phyloP scores from a whole-genome alignment of 2,329 filamentous ascomycete genomes.

The Penicillium janthinellum region DNA sequence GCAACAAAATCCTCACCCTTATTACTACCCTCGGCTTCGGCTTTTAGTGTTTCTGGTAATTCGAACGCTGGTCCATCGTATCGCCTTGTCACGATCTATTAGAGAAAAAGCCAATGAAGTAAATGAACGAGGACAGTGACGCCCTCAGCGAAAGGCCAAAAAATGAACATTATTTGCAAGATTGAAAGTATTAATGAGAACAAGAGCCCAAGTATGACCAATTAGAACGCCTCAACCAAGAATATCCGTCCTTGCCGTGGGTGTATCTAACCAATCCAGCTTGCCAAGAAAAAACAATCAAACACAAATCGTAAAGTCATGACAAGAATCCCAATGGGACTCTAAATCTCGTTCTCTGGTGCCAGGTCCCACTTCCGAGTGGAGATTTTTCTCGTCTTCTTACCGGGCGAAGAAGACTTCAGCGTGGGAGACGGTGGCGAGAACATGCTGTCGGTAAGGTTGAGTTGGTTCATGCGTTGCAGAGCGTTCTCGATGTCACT shows the following conservation, averaged over 20 bases:
- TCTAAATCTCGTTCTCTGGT: conserved; percentile 42
- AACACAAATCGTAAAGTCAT: conserved; percentile 26
- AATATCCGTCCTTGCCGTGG: conserved; percentile 16
- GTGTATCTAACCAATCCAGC: conserved; percentile 19
- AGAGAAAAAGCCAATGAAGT: not conserved
- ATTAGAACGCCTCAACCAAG: conserved; percentile 19
- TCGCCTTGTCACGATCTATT: not conserved
- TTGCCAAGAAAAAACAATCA: not conserved
- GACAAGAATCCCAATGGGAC: not conserved
- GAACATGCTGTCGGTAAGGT: conserved; percentile 40
- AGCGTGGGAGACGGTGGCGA: conserved; percentile 25
- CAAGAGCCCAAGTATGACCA: conserved; percentile 3
- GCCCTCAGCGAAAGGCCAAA: no score
- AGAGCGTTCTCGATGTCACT: conserved; percentile 45
- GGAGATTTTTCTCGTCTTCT: conserved; percentile 48
- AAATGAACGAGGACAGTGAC: not conserved
- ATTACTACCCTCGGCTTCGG: not conserved
- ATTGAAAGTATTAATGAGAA: not conserved
- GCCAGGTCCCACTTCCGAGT: conserved; percentile 52
- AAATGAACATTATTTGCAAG: not conserved
- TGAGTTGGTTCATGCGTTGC: conserved; percentile 43
- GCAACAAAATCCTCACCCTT: not conserved
- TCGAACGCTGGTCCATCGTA: not conserved
- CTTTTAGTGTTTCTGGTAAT: not conserved
- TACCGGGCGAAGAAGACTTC: conserved; percentile 33